Percentiles rank a stretch among this genome's conserved stretches.
Conservation (phyloP, 768 basidiomycete genomes). For the Naganishia vaughanmartiniae region DNA sequence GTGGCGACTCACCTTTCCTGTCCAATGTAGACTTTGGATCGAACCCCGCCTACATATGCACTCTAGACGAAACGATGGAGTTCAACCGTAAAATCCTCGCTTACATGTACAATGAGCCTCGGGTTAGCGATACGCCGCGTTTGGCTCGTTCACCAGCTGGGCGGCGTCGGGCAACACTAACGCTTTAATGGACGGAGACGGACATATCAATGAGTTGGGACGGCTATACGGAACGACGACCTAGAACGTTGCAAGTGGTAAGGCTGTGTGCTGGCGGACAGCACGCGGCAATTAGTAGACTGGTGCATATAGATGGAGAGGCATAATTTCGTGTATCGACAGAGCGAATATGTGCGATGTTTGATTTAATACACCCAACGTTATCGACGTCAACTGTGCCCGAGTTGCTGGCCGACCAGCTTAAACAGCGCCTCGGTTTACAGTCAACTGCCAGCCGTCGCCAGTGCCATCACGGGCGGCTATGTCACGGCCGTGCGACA, state of each 20-base stretch:
- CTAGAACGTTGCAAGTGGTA: slow-evolving; percentile 25
- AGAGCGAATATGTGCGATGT: too few species aligned
- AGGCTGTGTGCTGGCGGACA: too few species aligned
- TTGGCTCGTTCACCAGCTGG: slow-evolving; percentile 1
- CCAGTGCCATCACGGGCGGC: too few species aligned
- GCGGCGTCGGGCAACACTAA: not conserved
- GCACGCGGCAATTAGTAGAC: slow-evolving; percentile 29
- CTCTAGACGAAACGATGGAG: not conserved
- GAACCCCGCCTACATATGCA: slow-evolving; percentile 6
- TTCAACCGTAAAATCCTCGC: slow-evolving; percentile 7
- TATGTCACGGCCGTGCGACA: too few species aligned
- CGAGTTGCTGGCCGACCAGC: too few species aligned
- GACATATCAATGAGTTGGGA: slow-evolving; percentile 12
- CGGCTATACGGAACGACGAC: slow-evolving; percentile 27
- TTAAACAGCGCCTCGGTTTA: too few species aligned
- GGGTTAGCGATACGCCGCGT: slow-evolving; percentile 10
- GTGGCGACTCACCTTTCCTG: not conserved
- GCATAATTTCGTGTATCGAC: too few species aligned
- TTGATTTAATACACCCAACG: too few species aligned
- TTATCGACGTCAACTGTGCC: too few species aligned
- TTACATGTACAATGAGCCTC: slow-evolving; percentile 14
- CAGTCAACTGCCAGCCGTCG: too few species aligned
- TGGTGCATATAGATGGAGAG: too few species aligned
- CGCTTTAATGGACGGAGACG: slow-evolving; percentile 1
- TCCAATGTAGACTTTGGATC: not conserved